Evolutionary conservation across 345 rosid genomes (phyloP).

Genomic region (Hypericum perforatum): DNA sequence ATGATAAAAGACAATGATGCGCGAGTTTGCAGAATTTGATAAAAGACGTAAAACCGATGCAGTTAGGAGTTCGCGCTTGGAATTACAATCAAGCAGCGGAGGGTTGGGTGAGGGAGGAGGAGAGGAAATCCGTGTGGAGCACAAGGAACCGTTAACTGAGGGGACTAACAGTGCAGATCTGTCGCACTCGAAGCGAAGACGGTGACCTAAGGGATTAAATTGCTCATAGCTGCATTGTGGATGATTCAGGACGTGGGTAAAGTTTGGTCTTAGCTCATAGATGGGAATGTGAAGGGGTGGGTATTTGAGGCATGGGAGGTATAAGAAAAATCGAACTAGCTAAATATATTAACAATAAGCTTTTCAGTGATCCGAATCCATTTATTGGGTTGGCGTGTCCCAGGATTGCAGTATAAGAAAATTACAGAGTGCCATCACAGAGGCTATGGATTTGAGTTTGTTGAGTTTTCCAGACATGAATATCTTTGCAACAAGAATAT

Average conservation of each 20-base stretch:
- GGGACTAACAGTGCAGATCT: too few species aligned
- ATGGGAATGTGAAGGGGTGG: conserved; percentile 4
- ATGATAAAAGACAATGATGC: too few species aligned
- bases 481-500: conserved; percentile 4
- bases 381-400: conserved; percentile 7
- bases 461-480: not conserved
- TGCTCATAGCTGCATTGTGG: too few species aligned
- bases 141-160: too few species aligned
- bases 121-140: too few species aligned
- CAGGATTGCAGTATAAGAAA: not conserved
- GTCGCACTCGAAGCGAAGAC: too few species aligned
- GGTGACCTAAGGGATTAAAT: too few species aligned
- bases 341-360: conserved; percentile 7
- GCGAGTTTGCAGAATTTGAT: too few species aligned
- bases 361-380: not conserved
- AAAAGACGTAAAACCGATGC: too few species aligned
- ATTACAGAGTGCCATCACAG: conserved; percentile 7
- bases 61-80: too few species aligned
- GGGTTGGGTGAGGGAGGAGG: too few species aligned
- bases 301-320: conserved; percentile 19
- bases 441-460: not conserved
- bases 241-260: not conserved
- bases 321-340: conserved; percentile 10
- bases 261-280: conserved; percentile 7
- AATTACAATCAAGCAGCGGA: too few species aligned